Percentiles rank a stretch among this genome's conserved stretches.
Conservation (phyloP, 2,329 filamentous ascomycete genomes). For the Lasiodiplodia gonubiensis region DNA sequence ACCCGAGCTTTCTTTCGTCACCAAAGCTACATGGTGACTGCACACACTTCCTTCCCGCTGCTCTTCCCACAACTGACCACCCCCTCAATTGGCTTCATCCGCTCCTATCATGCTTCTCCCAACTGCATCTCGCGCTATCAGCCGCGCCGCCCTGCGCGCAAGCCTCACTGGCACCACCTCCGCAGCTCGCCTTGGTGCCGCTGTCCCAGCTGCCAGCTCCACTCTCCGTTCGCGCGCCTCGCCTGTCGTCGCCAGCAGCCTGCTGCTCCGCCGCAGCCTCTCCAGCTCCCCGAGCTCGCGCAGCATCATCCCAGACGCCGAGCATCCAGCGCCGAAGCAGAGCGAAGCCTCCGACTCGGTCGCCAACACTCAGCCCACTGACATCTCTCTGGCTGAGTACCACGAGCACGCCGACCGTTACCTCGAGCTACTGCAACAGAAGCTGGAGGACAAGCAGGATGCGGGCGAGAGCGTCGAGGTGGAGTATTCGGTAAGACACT, state of each 20-base stretch:
- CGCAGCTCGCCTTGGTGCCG: conserved; percentile 9
- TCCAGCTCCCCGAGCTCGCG: conserved; percentile 36
- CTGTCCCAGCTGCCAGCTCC: conserved; percentile 2
- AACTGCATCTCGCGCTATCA: background rate
- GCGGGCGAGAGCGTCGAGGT: conserved; percentile 77
- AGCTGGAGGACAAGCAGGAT: conserved; percentile 78
- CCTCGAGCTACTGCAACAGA: conserved; percentile 65
- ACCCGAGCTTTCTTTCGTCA: conserved; percentile 25
- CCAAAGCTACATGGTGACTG: background rate
- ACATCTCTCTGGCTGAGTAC: conserved; percentile 74
- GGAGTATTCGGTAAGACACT: conserved; percentile 76
- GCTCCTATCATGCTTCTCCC: conserved; percentile 14
- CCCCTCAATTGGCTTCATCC: background rate
- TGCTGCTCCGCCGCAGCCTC: conserved; percentile 34
- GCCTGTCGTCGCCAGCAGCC: background rate
- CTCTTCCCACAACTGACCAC: background rate
- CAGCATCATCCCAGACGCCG: conserved; percentile 54
- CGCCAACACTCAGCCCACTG: conserved; percentile 57
- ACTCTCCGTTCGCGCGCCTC: background rate
- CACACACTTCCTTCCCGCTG: conserved; percentile 1
- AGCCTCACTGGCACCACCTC: conserved; percentile 14
- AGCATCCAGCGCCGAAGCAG: conserved; percentile 46
- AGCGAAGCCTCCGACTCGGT: conserved; percentile 45
- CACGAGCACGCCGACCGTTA: conserved; percentile 78
- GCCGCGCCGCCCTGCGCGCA: conserved; percentile 21